Percentiles rank a stretch among this genome's conserved stretches.
phyloP scores from a whole-genome alignment of 768 basidiomycete genomes.

The Hydnum rufescens region DNA sequence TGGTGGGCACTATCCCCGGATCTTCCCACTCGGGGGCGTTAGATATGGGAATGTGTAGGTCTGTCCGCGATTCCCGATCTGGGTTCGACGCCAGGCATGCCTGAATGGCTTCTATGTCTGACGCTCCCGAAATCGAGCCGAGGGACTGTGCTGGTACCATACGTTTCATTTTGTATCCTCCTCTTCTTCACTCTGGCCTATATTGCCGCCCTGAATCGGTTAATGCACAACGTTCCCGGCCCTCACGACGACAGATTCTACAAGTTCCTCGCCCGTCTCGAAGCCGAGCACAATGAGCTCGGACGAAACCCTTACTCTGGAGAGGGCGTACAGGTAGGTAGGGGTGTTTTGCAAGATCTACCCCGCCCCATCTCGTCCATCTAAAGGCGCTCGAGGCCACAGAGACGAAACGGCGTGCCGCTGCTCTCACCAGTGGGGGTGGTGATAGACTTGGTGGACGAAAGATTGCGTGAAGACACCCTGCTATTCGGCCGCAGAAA shows the following conservation, averaged over 20 bases:
- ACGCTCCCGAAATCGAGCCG: too few species aligned
- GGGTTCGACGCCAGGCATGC: too few species aligned
- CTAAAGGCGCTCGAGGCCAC: constrained; percentile 58
- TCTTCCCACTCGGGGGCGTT: too few species aligned
- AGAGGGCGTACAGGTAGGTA: constrained; percentile 70
- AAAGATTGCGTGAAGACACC: constrained; percentile 29
- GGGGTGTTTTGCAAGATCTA: constrained; percentile 42
- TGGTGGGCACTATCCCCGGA: constrained; percentile 84
- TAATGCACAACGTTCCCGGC: constrained; percentile 75
- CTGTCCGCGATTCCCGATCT: too few species aligned
- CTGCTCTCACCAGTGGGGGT: constrained; percentile 28
- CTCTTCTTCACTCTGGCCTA: constrained; percentile 1
- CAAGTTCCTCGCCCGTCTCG: constrained; percentile 46
- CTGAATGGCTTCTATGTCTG: too few species aligned
- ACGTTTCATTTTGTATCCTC: too few species aligned
- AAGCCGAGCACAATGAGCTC: constrained; percentile 71
- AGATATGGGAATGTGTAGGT: too few species aligned
- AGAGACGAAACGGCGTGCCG: constrained; percentile 40
- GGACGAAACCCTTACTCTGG: constrained; percentile 68
- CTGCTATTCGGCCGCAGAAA: constrained; percentile 54
- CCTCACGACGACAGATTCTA: constrained; percentile 79
- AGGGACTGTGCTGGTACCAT: too few species aligned
- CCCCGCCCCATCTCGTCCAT: constrained; percentile 41
- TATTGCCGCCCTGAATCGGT: constrained; percentile 24
- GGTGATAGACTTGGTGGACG: constrained; percentile 39